Base-by-base conservation (phyloP, 768 basidiomycete species). In the Mycena filopes region DNA sequence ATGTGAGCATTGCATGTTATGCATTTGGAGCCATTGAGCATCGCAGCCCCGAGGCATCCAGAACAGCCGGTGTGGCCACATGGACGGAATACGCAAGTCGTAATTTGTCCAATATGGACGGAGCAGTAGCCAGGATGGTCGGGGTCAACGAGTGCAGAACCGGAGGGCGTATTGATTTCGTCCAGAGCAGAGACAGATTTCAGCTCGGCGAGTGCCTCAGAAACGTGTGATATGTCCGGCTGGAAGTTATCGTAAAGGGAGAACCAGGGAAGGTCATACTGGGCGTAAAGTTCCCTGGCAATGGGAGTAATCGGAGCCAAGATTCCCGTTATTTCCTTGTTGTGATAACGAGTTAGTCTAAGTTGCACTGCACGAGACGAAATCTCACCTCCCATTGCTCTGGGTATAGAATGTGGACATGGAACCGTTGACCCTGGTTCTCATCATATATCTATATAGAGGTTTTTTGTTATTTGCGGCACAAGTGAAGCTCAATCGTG, bases 301-400 rank as follows among this genome's bases (percentile, higher is more conserved):
- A 71, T 63, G 9, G 68, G 70, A 1, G 70, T 69, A 13, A 69
- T 58, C 11, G 68, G 68, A 2, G 68, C 65, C 20, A 71, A 45
- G 2, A 71, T 36, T 0, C 68, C 68, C 8, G 68, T 71, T 11
- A 71, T 41, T 33, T 33, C 33, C 6, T 33, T 33, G 6, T 12
- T n/a, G 33, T 1, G 38, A 55, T 68, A 69, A 43, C 4, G 46
- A 21, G 11, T 12, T 26, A 31, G 29, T 8, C 12, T 6, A 33
- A 12, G 12, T 33, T 33, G n/a, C n/a, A n/a, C n/a, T n/a, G n/a
- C n/a, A n/a, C 7, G 12, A 6, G 33, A 42, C 40, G 11, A n/a
- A 13, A 11, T 58, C 62, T 45, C 29, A 67, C 70, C 70, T 71
- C 70, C 70, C 70, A 71, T 15, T 20, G n/a, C 23, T 69, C 68